These are phyloP conservation scores for Oryza glaberrima DNA, from an alignment of 176 grass and related monocot species.

Conservation along the genomic window DNA sequence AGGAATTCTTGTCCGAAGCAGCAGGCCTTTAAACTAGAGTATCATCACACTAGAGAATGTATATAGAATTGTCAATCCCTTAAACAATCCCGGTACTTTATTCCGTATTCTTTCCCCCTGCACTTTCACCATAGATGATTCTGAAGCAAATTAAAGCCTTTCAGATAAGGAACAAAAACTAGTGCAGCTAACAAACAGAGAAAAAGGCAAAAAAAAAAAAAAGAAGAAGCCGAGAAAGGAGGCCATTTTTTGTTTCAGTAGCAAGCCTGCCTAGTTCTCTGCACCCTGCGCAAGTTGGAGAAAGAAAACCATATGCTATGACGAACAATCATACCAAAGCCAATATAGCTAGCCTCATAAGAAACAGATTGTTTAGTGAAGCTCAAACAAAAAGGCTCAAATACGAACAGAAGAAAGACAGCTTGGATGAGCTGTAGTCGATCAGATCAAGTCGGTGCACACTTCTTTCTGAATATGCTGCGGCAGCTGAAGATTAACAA, in stretches of 20 bases:
- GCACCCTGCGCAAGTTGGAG: constrained; percentile 50
- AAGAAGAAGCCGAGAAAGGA: not conserved
- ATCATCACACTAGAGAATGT: constrained; percentile 8
- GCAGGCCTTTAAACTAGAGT: constrained; percentile 45
- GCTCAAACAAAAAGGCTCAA: constrained; percentile 26
- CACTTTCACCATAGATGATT: constrained; percentile 43
- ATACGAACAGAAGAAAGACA: constrained; percentile 33
- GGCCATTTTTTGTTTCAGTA: constrained; percentile 33
- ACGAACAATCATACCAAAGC: not conserved
- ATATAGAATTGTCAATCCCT: constrained; percentile 33
- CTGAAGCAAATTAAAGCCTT: constrained; percentile 31
- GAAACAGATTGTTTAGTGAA: not conserved
- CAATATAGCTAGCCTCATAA: not conserved
- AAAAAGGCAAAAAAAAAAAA: constrained; percentile 11
- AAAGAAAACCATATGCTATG: constrained; percentile 35
- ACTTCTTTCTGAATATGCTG: not conserved
- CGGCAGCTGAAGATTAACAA: not conserved
- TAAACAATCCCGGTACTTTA: constrained; percentile 47
- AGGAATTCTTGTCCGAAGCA: constrained; percentile 32
- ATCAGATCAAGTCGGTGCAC: constrained; percentile 30
- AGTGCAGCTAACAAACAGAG: constrained; percentile 1
- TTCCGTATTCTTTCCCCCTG: constrained; percentile 42
- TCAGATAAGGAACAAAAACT: constrained; percentile 38
- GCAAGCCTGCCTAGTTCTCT: constrained; percentile 44
- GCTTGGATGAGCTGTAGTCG: constrained; percentile 51